Evolutionary conservation across 2,329 filamentous ascomycete genomes (phyloP).

Genomic region (Venturia effusa): DNA sequence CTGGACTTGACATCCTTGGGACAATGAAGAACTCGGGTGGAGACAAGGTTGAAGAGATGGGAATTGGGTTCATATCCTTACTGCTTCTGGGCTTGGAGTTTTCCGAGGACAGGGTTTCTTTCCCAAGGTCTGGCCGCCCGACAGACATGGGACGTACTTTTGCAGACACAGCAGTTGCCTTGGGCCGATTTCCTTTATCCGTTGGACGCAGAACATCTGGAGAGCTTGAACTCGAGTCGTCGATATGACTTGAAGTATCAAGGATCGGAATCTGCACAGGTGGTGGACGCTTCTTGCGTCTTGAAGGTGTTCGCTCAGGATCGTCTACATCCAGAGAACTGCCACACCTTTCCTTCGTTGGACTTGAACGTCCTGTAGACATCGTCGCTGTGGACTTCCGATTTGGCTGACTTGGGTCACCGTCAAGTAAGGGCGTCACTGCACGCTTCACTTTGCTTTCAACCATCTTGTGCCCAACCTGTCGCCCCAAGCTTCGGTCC

Average conservation of each 20-base stretch:
- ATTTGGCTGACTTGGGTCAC: neutral
- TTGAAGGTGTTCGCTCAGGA: neutral
- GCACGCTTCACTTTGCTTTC: slow-evolving; percentile 19
- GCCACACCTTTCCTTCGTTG: neutral
- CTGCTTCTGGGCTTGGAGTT: neutral
- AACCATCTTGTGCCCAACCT: slow-evolving; percentile 27
- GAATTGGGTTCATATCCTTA: slow-evolving; percentile 2
- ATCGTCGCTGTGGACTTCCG: neutral
- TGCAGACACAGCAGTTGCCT: neutral
- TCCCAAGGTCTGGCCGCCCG: neutral
- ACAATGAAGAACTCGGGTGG: neutral
- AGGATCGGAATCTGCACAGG: neutral
- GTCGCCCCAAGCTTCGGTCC: slow-evolving; percentile 26
- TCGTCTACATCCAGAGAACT: neutral
- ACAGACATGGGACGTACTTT: neutral
- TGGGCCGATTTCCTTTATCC: neutral
- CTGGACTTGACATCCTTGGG: neutral
- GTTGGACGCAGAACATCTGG: slow-evolving; percentile 4
- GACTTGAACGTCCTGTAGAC: neutral
- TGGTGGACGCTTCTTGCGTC: neutral
- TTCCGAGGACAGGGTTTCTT: neutral
- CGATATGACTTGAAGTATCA: neutral
- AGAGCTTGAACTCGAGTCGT: neutral
- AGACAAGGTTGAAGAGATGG: neutral
- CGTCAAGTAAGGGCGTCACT: neutral